These are phyloP conservation scores for Leccinellum albellum DNA, from an alignment of 768 basidiomycete species.

Conservation along the genomic window DNA sequence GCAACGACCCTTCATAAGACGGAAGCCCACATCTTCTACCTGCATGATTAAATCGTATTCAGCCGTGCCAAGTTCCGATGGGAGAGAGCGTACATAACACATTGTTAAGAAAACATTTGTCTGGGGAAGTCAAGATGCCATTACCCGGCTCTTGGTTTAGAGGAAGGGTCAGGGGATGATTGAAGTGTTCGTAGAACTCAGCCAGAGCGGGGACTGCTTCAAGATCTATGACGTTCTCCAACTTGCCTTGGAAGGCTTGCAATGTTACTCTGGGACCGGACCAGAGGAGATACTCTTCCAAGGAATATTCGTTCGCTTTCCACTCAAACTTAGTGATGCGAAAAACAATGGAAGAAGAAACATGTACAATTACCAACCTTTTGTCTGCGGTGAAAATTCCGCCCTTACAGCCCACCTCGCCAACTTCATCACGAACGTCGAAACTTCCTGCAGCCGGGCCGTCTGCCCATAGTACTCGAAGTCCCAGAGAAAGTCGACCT, in stretches of 20 bases:
- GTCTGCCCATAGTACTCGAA: neutral
- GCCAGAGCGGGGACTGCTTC: conserved; percentile 5
- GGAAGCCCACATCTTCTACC: conserved; percentile 2
- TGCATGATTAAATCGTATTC: neutral
- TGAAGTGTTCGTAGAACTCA: conserved; percentile 10
- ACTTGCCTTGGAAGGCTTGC: conserved; percentile 10
- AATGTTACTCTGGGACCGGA: conserved; percentile 5
- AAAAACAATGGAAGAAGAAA: no score
- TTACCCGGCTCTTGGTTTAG: neutral
- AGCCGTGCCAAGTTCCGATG: neutral
- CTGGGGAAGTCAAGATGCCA: neutral
- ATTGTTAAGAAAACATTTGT: neutral
- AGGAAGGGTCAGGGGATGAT: neutral
- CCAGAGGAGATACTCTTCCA: conserved; percentile 12
- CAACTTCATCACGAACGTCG: conserved; percentile 5
- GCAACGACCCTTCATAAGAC: neutral
- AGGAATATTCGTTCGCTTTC: neutral
- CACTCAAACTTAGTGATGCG: neutral
- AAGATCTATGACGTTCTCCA: neutral
- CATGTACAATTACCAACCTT: neutral
- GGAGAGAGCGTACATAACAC: conserved; percentile 5
- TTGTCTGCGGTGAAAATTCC: conserved; percentile 1
- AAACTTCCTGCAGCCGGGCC: conserved; percentile 2
- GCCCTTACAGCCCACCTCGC: conserved; percentile 7
- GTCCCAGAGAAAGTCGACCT: conserved; percentile 9